phyloP scores from a whole-genome alignment of 768 basidiomycete genomes.

The Mrakia blollopis region DNA sequence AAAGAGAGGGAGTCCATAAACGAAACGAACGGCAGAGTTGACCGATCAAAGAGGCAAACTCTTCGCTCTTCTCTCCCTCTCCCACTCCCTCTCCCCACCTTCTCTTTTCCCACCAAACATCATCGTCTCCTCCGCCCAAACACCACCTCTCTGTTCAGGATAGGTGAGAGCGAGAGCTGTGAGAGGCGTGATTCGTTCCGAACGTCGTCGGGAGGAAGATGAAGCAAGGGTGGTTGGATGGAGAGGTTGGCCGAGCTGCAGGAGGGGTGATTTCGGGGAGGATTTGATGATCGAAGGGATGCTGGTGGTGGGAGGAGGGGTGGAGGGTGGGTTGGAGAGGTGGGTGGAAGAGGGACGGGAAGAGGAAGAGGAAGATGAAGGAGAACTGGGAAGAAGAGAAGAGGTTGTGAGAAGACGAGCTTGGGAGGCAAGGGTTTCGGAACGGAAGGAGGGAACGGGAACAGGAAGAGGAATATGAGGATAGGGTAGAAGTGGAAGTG shows the following conservation, averaged over 20 bases:
- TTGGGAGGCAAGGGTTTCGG: too few species aligned
- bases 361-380: neutral
- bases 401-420: neutral
- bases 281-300: neutral
- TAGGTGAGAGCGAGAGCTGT: too few species aligned
- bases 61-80: neutral
- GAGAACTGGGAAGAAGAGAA: neutral
- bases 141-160: too few species aligned
- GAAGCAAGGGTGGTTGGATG: too few species aligned
- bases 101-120: too few species aligned
- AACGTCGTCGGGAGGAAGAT: too few species aligned
- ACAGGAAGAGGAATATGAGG: neutral
- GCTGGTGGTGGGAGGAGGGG: neutral
- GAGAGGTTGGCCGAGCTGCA: too few species aligned
- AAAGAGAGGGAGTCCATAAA: neutral
- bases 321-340: too few species aligned
- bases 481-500: neutral
- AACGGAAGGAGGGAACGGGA: neutral
- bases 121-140: neutral
- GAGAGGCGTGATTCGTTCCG: too few species aligned
- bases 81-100: neutral
- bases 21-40: neutral
- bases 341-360: neutral
- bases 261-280: too few species aligned
- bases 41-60: neutral